Base-by-base conservation (phyloP, 768 basidiomycete species). In the Rhizopogon vulgaris region DNA sequence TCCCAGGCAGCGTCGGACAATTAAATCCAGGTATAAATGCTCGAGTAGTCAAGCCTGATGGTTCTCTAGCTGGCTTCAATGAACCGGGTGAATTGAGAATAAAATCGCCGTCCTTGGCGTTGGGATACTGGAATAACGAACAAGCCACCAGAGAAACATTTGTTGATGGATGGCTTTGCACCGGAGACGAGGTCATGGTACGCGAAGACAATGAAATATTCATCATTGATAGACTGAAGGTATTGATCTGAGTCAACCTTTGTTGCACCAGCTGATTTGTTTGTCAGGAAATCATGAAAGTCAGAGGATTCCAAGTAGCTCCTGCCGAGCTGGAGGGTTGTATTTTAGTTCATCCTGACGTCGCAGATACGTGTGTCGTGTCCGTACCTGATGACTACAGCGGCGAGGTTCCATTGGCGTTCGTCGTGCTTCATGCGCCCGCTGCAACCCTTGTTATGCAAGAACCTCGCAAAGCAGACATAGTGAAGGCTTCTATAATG, bases 251-350 rank as follows among this genome's bases (percentile, higher is more conserved):
- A 10, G 52, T n/a, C n/a, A 4, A 27, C 4, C 7, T 48, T 25
- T 12, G 17, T 12, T 22, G 30, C 14, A 15, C 9, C 18, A 30
- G 14, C 18, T 17, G 1, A 30, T 25, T 17, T 36, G 41, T 22
- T 39, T 24, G 17, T 30, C 49, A 83, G 81, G 84, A 85, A 67
- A 73, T 85, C n/a, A 68, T 87, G 60, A 87, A 87, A 69, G 81
- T 84, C 41, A 76, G 68, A 60, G 86, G 87, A 3, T 84, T 83
- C 63, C 86, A 88, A 62, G 85, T 88, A 1, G 84, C 86, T 1
- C 86, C 85, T 3, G 84, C 86, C 3, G 85, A 87, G 56, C 71
- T 87, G 8, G 85, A 87, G 57, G 85, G 79, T 15, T 83, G 82
- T 53, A 60, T 85, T 14, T 62, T 85, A 30, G 74, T 71, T 43